Evolutionary conservation across 176 grass and related monocot species (phyloP).

Genomic region (Bromus sterilis): DNA sequence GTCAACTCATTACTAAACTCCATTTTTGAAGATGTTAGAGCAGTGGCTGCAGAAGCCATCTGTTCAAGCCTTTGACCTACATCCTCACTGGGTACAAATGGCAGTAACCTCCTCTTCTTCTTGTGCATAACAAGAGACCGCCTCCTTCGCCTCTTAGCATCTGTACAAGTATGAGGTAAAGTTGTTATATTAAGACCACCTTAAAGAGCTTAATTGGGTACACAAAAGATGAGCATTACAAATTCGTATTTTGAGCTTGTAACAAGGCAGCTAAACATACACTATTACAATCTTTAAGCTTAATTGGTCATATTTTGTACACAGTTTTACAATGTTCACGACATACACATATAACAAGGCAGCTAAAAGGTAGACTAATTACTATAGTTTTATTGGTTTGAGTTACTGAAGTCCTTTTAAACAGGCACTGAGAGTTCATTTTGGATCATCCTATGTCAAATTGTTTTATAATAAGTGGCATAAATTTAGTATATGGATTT

Average conservation of each 20-base stretch:
- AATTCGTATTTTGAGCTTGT: neutral
- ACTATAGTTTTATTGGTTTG: no score
- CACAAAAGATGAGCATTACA: neutral
- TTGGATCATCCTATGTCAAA: neutral
- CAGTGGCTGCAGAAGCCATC: slow-evolving; percentile 84
- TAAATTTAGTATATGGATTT: neutral
- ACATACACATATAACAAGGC: no score
- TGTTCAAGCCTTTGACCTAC: slow-evolving; percentile 43
- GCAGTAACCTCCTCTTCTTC: slow-evolving; percentile 74
- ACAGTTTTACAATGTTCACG: no score
- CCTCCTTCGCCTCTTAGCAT: slow-evolving; percentile 58
- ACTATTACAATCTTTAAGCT: no score
- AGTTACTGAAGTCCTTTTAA: neutral
- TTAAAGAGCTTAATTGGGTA: neutral
- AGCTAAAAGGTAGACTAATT: no score
- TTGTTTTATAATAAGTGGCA: neutral
- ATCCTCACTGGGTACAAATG: slow-evolving; percentile 65
- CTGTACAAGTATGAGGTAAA: slow-evolving; percentile 20
- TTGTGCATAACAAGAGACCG: slow-evolving; percentile 65
- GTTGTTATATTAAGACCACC: neutral
- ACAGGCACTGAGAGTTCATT: neutral
- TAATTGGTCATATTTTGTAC: no score
- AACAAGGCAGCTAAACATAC: no score
- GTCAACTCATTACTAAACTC: slow-evolving; percentile 76
- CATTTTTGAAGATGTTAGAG: slow-evolving; percentile 53